Evolutionary conservation across 1,139 yeast genomes (phyloP).

Genomic region (Scheffersomyces cryptocercus): DNA sequence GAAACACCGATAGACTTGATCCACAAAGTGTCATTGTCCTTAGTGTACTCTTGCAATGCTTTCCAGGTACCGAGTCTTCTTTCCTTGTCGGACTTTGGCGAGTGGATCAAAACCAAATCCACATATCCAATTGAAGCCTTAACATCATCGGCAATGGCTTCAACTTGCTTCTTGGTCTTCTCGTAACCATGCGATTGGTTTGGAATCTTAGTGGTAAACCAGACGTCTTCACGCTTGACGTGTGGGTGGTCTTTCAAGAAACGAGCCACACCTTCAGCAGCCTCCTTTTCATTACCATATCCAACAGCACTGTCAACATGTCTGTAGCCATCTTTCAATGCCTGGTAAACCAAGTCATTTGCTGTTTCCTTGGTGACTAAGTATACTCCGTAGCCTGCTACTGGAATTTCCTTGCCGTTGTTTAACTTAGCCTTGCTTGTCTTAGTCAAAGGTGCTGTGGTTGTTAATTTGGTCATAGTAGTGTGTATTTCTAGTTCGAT

Average conservation of each 20-base stretch:
- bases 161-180: not conserved
- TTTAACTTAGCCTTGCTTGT: constrained; percentile 1
- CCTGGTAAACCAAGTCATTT: constrained; percentile 42
- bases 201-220: constrained; percentile 35
- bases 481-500: too few species aligned
- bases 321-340: constrained; percentile 44
- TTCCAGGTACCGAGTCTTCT: constrained; percentile 41
- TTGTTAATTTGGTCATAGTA: constrained; percentile 1
- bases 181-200: not conserved
- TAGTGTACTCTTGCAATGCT: constrained; percentile 43
- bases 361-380: constrained; percentile 37
- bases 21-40: constrained; percentile 23
- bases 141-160: constrained; percentile 11
- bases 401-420: constrained; percentile 43
- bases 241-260: constrained; percentile 28
- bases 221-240: constrained; percentile 37
- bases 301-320: constrained; percentile 43
- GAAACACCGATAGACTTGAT: constrained; percentile 43
- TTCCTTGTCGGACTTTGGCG: constrained; percentile 34
- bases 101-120: constrained; percentile 39
- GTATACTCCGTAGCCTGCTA: constrained; percentile 54
- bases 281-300: constrained; percentile 39
- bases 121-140: constrained; percentile 34
- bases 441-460: constrained; percentile 1
- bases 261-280: constrained; percentile 34